Evolutionary conservation across 768 basidiomycete species (phyloP).

Genomic region (Coprinopsis marcescibilis): DNA sequence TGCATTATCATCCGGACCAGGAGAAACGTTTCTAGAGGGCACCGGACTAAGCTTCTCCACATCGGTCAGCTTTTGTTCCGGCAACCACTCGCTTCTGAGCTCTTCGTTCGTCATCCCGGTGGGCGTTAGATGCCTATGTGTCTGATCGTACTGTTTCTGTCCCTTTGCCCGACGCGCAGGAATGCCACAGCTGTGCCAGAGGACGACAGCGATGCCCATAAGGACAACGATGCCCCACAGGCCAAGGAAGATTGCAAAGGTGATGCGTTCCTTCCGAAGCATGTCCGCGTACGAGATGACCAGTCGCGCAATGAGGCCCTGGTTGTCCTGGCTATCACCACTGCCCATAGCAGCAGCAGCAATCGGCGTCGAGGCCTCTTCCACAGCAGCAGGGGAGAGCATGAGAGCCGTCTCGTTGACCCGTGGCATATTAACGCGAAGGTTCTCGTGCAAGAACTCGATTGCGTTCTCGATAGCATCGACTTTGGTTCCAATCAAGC

Average conservation of each 20-base stretch:
- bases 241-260: constrained; percentile 77
- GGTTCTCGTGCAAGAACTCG: constrained; percentile 88
- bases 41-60: no score
- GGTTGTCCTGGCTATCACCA: constrained; percentile 40
- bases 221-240: constrained; percentile 82
- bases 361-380: constrained; percentile 76
- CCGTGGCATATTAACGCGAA: constrained; percentile 72
- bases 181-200: constrained; percentile 66
- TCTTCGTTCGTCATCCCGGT: no score
- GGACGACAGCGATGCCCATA: constrained; percentile 64
- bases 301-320: constrained; percentile 67
- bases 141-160: constrained; percentile 44
- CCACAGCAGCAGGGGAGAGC: constrained; percentile 63
- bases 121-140: no score
- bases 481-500: constrained; percentile 90
- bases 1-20: no score
- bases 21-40: no score
- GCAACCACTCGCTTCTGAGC: no score
- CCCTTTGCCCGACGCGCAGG: constrained; percentile 40
- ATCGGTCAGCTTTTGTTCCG: no score
- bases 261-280: constrained; percentile 75
- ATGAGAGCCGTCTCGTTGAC: constrained; percentile 73
- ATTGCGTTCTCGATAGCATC: constrained; percentile 79
- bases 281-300: constrained; percentile 67
- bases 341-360: constrained; percentile 80